Base-by-base conservation (phyloP, 106 monocot species). In the Vanilla planifolia region DNA sequence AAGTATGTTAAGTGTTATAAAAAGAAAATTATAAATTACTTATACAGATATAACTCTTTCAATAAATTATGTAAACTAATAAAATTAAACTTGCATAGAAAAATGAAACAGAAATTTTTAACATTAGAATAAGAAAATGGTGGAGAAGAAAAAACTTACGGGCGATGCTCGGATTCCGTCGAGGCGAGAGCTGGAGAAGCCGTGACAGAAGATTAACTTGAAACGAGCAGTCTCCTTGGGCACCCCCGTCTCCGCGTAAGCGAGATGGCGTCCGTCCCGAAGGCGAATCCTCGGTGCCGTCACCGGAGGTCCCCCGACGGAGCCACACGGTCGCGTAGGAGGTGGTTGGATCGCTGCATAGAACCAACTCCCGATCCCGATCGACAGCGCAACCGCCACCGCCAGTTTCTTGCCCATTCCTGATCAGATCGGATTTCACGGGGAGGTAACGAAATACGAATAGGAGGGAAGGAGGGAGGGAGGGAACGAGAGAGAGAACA, bases 141-240 rank as follows among this genome's bases (percentile, higher is more conserved):
- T 2, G 15, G 43, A 15, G 19, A 10, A 26, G 6, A 0, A 22
- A 20, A 37, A 5, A 5, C 50, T 78, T 13, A 79, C 88, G 16
- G 48, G 40, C 17, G 84, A 76, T 25, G 84, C 62, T 10, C 71
- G 65, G 51, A 77, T 43, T 5, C 1, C 61, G 62, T 80, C 77
- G 10, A 65, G 55, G 21, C 89, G 43, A 14, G 74, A 57, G 30
- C 89, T 64, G 35, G 45, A 51, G 47, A 89, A 89, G 14, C 84
- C 84, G 43, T 89, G 88, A 48, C 65, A 67, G 57, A 71, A 68
- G 20, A 89, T 69, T 51, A 89, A 75, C 77, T 84, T 84, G 74
- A 41, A 63, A 19, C 56, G 24, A 9, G 83, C 76, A 48, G 27
- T n/a, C 6, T 80, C 74, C 53, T 62, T 79, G 1, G 69, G 52